Conservation (phyloP, 768 basidiomycete genomes). For the Macrolepiota dolichaula region DNA sequence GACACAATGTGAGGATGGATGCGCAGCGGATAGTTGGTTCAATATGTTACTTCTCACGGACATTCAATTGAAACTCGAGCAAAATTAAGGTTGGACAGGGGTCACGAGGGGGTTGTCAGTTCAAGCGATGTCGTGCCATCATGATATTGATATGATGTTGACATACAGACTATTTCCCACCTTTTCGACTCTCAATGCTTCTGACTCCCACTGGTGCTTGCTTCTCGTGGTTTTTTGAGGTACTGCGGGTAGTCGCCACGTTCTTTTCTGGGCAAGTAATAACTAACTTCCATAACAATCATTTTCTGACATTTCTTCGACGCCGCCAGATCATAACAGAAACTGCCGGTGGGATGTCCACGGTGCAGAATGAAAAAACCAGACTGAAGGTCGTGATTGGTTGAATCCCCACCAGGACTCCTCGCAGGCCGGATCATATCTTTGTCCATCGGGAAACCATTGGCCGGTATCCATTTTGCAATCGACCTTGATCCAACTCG, state of each 20-base stretch:
- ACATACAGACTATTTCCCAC: too few species aligned
- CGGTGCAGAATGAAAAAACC: not conserved
- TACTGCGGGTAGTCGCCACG: not conserved
- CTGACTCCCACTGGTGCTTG: not conserved
- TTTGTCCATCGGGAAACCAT: too few species aligned
- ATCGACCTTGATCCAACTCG: too few species aligned
- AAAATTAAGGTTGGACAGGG: not conserved
- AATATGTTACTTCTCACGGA: not conserved
- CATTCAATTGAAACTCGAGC: not conserved
- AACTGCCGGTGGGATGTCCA: not conserved
- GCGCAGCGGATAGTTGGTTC: not conserved
- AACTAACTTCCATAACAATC: not conserved
- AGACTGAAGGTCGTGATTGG: not conserved
- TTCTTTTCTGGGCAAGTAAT: not conserved
- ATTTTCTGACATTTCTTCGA: not conserved
- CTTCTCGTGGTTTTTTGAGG: not conserved
- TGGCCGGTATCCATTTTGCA: too few species aligned
- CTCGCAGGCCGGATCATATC: too few species aligned
- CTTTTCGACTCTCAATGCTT: too few species aligned
- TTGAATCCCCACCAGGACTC: too few species aligned
- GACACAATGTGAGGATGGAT: not conserved
- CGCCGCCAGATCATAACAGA: not conserved
- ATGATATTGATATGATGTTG: too few species aligned
- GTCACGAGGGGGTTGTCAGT: too few species aligned
- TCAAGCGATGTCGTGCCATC: too few species aligned